phyloP scores from a whole-genome alignment of 164 flowering plant species.

The Berberis vulgaris region DNA sequence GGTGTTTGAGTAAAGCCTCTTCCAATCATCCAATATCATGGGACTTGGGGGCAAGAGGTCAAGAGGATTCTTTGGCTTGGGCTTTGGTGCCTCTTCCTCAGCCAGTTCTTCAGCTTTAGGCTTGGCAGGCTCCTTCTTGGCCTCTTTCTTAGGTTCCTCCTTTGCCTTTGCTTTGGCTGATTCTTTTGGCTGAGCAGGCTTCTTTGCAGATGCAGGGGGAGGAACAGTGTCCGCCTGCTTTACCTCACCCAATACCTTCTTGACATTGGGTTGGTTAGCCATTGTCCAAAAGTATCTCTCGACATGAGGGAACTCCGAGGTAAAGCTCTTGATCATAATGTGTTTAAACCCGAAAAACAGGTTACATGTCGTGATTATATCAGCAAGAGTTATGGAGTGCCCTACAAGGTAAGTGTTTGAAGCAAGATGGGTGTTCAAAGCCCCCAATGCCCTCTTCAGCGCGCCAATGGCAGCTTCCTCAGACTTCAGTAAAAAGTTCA shows the following conservation, averaged over 20 bases:
- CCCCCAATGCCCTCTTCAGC: slow-evolving; percentile 63
- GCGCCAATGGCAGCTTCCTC: slow-evolving; percentile 42
- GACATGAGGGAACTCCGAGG: slow-evolving; percentile 82
- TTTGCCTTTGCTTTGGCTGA: slow-evolving; percentile 44
- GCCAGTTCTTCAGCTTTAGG: slow-evolving; percentile 27
- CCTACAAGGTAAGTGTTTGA: slow-evolving; percentile 67
- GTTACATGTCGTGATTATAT: slow-evolving; percentile 65
- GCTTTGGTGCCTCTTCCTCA: slow-evolving; percentile 86
- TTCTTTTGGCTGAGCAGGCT: slow-evolving; percentile 49
- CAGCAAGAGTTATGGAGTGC: slow-evolving; percentile 43
- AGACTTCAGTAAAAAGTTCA: slow-evolving; percentile 21
- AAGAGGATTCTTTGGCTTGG: slow-evolving; percentile 88
- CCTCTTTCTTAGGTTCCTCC: slow-evolving; percentile 31
- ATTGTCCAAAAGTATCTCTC: slow-evolving; percentile 98
- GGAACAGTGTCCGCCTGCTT: slow-evolving; percentile 68
- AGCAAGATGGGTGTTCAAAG: slow-evolving; percentile 60
- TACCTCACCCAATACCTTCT: slow-evolving; percentile 65
- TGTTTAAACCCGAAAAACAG: slow-evolving; percentile 38
- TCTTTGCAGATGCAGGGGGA: slow-evolving; percentile 45
- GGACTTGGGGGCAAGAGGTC: slow-evolving; percentile 64
- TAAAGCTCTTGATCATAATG: slow-evolving; percentile 64
- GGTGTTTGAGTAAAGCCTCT: slow-evolving; percentile 87
- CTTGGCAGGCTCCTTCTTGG: slow-evolving; percentile 32
- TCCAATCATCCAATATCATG: slow-evolving; percentile 61
- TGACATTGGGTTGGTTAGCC: slow-evolving; percentile 80